Evolutionary conservation across 2,329 filamentous ascomycete genomes (phyloP), one percentile per base, ranked within the genome.

Genomic region (Aspergillus quadricinctus): DNA sequence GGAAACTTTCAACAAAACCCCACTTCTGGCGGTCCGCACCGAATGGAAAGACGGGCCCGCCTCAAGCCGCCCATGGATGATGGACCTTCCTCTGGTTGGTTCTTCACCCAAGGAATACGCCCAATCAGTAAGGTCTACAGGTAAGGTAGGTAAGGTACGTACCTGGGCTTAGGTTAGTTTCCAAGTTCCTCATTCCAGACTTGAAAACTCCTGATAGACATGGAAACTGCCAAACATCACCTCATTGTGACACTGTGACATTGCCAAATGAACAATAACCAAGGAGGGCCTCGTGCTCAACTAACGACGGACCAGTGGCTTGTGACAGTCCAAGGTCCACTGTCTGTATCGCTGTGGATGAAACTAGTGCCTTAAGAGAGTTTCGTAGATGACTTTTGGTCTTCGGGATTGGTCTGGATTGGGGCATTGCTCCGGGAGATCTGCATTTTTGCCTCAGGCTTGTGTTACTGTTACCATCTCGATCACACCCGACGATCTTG

Each of bases 1-100:
- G 52, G 52, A 52, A 53, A 51, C 23, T 55, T 55, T 55, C 37
- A 27, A 11, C 25, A 11, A 6, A 48, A 23, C 21, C 54, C 50
- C 58, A 59, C 59, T 59, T 37, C 46, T 27, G 49, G 50, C 61
- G 61, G 61, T 54, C 61, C 61, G 61, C 61, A 60, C 61, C 61
- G 61, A 56, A 59, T 57, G 29, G 49, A 51, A 46, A 50, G 35
- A 53, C 52, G 56, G 49, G 40, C 41, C 53, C 45, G 55, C 53
- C 55, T 59, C 61, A 61, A 58, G 50, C 50, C 46, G 56, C 25
- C 55, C 53, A 54, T 35, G 29, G n/a, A n/a, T n/a, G n/a, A n/a
- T n/a, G n/a, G 27, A 53, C 8, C 50, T 49, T 50, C 43, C 43
- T 46, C 19, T 53, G 50, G 50, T 50, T 46, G 37, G 28, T 31